These are phyloP conservation scores for Paspalum vaginatum DNA, from an alignment of 176 grass and related monocot species.

Conservation along the genomic window DNA sequence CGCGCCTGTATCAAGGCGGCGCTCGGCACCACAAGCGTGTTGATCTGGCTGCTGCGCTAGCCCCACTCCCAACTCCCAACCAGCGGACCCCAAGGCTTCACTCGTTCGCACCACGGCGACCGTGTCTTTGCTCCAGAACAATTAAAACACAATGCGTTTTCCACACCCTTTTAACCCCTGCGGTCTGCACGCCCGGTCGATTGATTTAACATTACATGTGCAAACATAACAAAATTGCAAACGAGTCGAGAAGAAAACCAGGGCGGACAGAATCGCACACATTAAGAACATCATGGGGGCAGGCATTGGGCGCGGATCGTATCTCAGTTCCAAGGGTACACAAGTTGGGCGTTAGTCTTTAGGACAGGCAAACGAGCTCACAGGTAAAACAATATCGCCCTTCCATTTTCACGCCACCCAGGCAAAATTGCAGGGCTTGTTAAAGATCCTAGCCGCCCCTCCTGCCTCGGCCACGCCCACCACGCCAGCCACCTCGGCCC, in stretches of 20 bases:
- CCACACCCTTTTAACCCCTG: no score
- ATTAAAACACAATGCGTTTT: no score
- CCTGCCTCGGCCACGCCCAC: conserved; percentile 51
- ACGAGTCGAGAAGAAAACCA: not conserved
- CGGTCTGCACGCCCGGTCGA: no score
- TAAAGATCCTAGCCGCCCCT: conserved; percentile 26
- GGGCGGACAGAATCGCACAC: not conserved
- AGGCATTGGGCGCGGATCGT: not conserved
- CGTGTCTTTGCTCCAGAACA: no score
- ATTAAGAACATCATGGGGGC: not conserved
- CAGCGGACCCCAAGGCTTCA: no score
- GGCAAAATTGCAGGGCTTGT: conserved; percentile 32
- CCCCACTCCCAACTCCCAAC: no score
- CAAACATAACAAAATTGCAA: not conserved
- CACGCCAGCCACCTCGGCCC: conserved; percentile 49
- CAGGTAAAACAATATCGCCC: not conserved
- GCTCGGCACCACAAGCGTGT: no score
- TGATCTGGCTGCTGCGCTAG: no score
- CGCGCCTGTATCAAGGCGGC: no score
- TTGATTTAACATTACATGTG: no score
- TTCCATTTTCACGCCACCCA: not conserved
- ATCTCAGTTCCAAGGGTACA: conserved; percentile 36
- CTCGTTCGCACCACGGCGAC: no score
- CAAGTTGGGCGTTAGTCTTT: not conserved
- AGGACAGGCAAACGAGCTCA: conserved; percentile 5